Conservation (phyloP, 805 yeast species). For the Candida piceae region DNA sequence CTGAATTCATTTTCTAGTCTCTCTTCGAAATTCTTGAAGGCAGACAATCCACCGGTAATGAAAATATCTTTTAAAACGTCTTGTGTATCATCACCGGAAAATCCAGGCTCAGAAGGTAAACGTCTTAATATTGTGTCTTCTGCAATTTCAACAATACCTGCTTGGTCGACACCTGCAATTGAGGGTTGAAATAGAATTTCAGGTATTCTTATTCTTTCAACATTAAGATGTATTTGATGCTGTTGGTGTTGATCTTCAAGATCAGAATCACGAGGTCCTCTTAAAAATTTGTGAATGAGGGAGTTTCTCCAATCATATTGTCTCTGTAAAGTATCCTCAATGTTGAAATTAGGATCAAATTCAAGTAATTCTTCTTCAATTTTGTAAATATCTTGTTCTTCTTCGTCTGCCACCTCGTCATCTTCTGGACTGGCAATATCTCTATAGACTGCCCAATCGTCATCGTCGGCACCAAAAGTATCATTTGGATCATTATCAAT, state of each 20-base stretch:
- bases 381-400: constrained; percentile 50
- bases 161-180: constrained; percentile 93
- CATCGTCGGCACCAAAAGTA: constrained; percentile 92
- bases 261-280: constrained; percentile 87
- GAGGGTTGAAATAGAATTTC: constrained; percentile 90
- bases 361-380: constrained; percentile 75
- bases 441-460: constrained; percentile 89
- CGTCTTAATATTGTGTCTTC: constrained; percentile 61
- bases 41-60: constrained; percentile 81
- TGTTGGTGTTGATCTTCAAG: constrained; percentile 78
- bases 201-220: constrained; percentile 88
- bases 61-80: constrained; percentile 60
- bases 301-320: constrained; percentile 83
- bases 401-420: constrained; percentile 76
- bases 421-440: constrained; percentile 73
- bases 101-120: constrained; percentile 47
- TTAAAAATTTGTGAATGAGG: constrained; percentile 71
- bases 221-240: constrained; percentile 85
- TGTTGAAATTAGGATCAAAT: constrained; percentile 78
- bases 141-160: constrained; percentile 79
- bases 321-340: constrained; percentile 78
- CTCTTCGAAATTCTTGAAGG: constrained; percentile 57
- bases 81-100: constrained; percentile 45
- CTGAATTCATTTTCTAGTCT: constrained; percentile 69
- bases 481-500: constrained; percentile 90